A percentile compares a stretch with the other conserved stretches of the same genome.
Conservation (phyloP, 768 basidiomycete species). For the Suillus variegatus region DNA sequence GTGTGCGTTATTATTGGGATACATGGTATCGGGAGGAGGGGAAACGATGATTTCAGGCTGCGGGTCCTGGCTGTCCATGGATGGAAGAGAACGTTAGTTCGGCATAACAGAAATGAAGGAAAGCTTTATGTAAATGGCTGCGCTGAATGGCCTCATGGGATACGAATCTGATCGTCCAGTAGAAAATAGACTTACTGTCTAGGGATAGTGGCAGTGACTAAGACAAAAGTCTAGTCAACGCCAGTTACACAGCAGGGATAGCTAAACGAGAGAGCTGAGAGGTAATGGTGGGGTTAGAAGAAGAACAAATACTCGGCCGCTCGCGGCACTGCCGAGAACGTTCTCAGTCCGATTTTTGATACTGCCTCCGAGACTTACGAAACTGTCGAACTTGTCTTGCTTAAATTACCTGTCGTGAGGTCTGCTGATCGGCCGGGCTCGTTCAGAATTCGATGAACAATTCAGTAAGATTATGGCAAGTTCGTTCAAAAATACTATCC, state of each 20-base stretch:
- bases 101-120: neutral
- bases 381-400: too few relatives aligned
- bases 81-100: neutral
- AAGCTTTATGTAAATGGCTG: neutral
- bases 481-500: neutral
- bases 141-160: slow-evolving; percentile 8
- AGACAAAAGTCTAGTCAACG: neutral
- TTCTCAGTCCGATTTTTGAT: neutral
- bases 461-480: too few relatives aligned
- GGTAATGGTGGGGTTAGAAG: too few relatives aligned
- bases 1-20: slow-evolving; percentile 9
- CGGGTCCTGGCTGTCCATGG: slow-evolving; percentile 12
- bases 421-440: neutral
- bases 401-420: neutral
- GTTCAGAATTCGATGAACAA: too few relatives aligned
- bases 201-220: neutral
- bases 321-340: too few relatives aligned
- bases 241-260: neutral
- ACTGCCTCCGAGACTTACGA: too few relatives aligned
- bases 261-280: neutral
- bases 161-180: neutral
- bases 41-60: slow-evolving; percentile 7
- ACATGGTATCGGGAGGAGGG: slow-evolving; percentile 16
- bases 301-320: too few relatives aligned
- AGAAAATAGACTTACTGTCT: slow-evolving; percentile 9